These are phyloP conservation scores for Peziza echinospora DNA, from an alignment of 495 filamentous ascomycete species.

Conservation along the genomic window DNA sequence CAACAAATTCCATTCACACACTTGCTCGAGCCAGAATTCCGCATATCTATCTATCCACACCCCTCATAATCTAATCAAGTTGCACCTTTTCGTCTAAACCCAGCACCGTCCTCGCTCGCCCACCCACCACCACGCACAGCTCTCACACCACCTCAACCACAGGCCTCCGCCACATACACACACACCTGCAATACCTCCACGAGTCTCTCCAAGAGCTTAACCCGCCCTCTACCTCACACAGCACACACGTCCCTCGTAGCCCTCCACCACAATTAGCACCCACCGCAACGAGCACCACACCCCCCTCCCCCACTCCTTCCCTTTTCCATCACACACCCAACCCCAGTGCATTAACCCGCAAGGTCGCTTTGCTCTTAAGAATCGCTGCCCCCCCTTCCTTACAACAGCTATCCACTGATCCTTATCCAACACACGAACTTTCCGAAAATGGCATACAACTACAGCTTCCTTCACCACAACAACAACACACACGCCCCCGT, in stretches of 20 bases:
- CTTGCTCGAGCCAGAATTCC: background rate
- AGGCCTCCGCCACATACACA: background rate
- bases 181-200: background rate
- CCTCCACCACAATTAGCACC: too few relatives aligned
- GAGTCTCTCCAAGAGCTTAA: too few relatives aligned
- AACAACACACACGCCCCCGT: conserved; percentile 36
- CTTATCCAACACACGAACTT: background rate
- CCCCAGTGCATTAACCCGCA: conserved; percentile 2
- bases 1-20: background rate
- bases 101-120: background rate
- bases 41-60: conserved; percentile 9
- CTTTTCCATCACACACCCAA: conserved; percentile 7
- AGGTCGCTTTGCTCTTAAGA: background rate
- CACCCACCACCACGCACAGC: background rate
- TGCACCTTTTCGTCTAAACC: conserved; percentile 11
- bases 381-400: background rate
- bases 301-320: conserved; percentile 8
- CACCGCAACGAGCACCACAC: too few relatives aligned
- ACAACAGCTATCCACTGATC: too few relatives aligned
- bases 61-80: conserved; percentile 19
- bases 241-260: too few relatives aligned
- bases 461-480: conserved; percentile 36
- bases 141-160: background rate
- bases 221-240: too few relatives aligned
- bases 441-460: conserved; percentile 46